phyloP scores from a whole-genome alignment of 2,329 filamentous ascomycete genomes.

The Calonectria montana region DNA sequence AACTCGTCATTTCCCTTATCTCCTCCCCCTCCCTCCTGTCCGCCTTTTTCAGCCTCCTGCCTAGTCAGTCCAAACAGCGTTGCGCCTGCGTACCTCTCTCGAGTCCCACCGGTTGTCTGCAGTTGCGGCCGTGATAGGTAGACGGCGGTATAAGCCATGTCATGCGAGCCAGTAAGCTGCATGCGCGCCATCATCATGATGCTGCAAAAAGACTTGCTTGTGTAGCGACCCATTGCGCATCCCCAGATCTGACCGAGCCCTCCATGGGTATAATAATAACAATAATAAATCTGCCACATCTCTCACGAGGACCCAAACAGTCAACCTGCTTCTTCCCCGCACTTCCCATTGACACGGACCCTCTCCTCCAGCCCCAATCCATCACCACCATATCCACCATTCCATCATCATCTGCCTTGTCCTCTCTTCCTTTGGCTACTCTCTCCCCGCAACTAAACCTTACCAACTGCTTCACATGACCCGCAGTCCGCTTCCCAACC shows the following conservation, averaged over 20 bases:
- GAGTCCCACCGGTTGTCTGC: background rate
- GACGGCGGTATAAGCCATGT: background rate
- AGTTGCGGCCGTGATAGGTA: background rate
- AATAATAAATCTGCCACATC: background rate
- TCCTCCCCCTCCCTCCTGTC: background rate
- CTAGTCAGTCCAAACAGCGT: background rate
- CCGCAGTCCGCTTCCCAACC: background rate
- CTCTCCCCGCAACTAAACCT: conserved; percentile 20
- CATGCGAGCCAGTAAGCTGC: background rate
- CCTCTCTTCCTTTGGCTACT: background rate
- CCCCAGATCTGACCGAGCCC: background rate
- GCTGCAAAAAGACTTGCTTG: background rate
- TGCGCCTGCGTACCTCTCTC: background rate
- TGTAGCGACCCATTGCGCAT: background rate
- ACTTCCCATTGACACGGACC: background rate
- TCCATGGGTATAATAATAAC: background rate
- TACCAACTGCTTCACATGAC: conserved; percentile 12
- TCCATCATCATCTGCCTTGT: background rate
- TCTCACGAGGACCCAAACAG: background rate
- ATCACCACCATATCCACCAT: background rate
- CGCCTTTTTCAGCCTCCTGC: conserved; percentile 8
- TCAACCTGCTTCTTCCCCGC: background rate
- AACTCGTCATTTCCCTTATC: conserved; percentile 6
- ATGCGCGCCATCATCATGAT: background rate
- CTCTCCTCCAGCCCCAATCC: background rate